Conservation (phyloP, 2,329 filamentous ascomycete genomes). For the Diaporthe humulicola region DNA sequence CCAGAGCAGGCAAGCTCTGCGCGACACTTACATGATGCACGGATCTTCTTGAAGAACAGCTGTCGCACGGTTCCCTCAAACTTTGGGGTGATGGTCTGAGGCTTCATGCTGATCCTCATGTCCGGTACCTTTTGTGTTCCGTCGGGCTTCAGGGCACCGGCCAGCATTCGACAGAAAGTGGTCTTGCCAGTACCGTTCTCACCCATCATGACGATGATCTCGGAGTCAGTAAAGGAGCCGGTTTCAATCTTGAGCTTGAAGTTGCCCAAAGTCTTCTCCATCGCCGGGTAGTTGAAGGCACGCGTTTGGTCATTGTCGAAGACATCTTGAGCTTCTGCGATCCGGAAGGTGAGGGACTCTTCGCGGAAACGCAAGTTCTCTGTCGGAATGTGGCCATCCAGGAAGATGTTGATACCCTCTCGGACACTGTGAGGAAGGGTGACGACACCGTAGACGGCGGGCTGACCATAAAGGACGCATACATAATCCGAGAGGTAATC, state of each 20-base stretch:
- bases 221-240: constrained; percentile 95
- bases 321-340: constrained; percentile 90
- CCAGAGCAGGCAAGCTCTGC: no score
- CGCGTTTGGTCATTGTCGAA: constrained; percentile 87
- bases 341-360: constrained; percentile 95
- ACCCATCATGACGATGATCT: constrained; percentile 99
- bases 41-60: constrained; percentile 99
- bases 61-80: constrained; percentile 97
- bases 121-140: constrained; percentile 81
- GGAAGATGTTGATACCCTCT: constrained; percentile 96
- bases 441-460: constrained; percentile 97
- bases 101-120: constrained; percentile 99
- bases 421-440: constrained; percentile 95
- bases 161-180: constrained; percentile 96
- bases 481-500: constrained; percentile 99
- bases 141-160: constrained; percentile 93
- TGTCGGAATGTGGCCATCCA: constrained; percentile 97
- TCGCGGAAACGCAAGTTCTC: constrained; percentile 99
- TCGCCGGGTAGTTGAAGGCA: constrained; percentile 87
- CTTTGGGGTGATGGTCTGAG: constrained; percentile 98
- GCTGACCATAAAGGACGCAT: constrained; percentile 95
- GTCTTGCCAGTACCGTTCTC: constrained; percentile 99
- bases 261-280: constrained; percentile 92
- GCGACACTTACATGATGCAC: constrained; percentile 75
- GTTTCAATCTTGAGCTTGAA: constrained; percentile 87